Conservation (phyloP, 2,329 filamentous ascomycete species). For the Fusarium hainanense region DNA sequence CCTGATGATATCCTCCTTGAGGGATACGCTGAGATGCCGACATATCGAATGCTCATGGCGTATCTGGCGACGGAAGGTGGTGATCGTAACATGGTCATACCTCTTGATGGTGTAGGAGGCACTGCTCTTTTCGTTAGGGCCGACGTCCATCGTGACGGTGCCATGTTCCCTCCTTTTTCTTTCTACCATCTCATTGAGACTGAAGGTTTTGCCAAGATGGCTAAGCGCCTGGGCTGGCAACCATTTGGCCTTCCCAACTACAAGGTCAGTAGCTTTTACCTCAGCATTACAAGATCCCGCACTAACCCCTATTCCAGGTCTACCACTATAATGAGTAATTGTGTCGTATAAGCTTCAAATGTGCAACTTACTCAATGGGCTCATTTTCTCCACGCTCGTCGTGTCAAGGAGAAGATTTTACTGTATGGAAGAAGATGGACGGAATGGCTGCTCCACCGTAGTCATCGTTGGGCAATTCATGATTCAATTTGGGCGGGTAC, state of each 20-base stretch:
- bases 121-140: constrained; percentile 94
- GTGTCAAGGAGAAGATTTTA: constrained; percentile 21
- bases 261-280: constrained; percentile 71
- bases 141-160: constrained; percentile 94
- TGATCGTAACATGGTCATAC: constrained; percentile 71
- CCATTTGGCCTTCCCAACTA: constrained; percentile 95
- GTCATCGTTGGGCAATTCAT: constrained; percentile 22
- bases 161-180: constrained; percentile 97
- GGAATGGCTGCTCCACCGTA: constrained; percentile 11
- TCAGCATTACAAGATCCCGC: neutral
- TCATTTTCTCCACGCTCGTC: constrained; percentile 26
- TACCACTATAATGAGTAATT: constrained; percentile 89
- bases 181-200: constrained; percentile 99
- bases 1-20: constrained; percentile 93
- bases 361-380: constrained; percentile 13
- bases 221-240: constrained; percentile 84
- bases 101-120: constrained; percentile 92
- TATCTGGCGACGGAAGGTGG: constrained; percentile 73
- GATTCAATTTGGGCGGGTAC: constrained; percentile 39
- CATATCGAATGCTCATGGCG: constrained; percentile 91
- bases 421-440: neutral
- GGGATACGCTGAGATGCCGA: constrained; percentile 92
- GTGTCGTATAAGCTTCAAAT: neutral
- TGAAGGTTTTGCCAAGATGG: constrained; percentile 98
- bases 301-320: constrained; percentile 64